Conservation (phyloP, 1,284 basidiomycete genomes). For the Anthracocystis setariae region DNA sequence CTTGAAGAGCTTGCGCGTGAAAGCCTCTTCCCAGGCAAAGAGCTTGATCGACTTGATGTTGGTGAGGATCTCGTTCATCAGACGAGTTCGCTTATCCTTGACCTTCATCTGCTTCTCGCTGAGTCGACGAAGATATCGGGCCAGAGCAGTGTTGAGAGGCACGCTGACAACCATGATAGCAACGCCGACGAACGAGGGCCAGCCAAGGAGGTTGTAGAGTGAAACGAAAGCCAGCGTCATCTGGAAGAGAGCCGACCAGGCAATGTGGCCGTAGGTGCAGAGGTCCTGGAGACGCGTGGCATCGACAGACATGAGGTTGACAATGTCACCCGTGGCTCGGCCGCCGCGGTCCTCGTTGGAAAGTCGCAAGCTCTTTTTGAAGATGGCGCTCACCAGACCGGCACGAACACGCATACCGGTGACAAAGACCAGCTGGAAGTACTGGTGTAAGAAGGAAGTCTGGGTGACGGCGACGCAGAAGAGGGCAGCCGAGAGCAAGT, state of each 20-base stretch:
- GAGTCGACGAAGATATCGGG: constrained; percentile 79
- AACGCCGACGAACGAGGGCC: constrained; percentile 82
- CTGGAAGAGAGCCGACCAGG: constrained; percentile 76
- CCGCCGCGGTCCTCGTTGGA: constrained; percentile 82
- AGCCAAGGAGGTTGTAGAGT: constrained; percentile 80
- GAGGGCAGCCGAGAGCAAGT: constrained; percentile 69
- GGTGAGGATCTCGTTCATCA: constrained; percentile 65
- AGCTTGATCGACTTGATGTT: constrained; percentile 66
- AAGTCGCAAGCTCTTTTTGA: constrained; percentile 74
- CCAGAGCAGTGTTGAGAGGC: constrained; percentile 77
- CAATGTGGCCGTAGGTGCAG: constrained; percentile 79
- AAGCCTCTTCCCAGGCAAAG: constrained; percentile 62
- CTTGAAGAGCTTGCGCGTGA: constrained; percentile 75
- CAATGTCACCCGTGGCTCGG: constrained; percentile 81
- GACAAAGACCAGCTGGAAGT: constrained; percentile 74
- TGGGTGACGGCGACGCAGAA: constrained; percentile 77
- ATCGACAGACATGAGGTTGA: constrained; percentile 94
- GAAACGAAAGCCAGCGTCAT: constrained; percentile 71
- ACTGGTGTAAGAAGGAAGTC: constrained; percentile 81
- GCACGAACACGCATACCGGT: constrained; percentile 78
- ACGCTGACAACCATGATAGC: constrained; percentile 77
- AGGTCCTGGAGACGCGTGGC: constrained; percentile 89
- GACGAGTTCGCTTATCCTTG: constrained; percentile 77
- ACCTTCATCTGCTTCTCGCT: constrained; percentile 85
- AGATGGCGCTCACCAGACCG: constrained; percentile 88